phyloP scores from a whole-genome alignment of 345 rosid genomes.

The Brassica napus region Da-Ae NC_063439.1:3304001-3304500 shows the following conservation, averaged over 20 bases:
- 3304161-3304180: conserved; percentile 58
- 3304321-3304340: conserved; percentile 99
- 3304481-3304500: conserved; percentile 6
- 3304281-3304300: conserved; percentile 82
- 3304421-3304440: conserved; percentile 2
- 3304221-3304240: conserved; percentile 86
- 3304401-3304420: neutral
- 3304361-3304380: neutral
- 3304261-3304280: conserved; percentile 89
- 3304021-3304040: conserved; percentile 1
- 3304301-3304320: conserved; percentile 98
- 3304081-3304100: conserved; percentile 8
- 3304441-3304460: neutral
- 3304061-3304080: neutral
- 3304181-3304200: conserved; percentile 79
- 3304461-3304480: neutral
- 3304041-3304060: neutral
- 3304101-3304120: conserved; percentile 9
- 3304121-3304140: conserved; percentile 7
- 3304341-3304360: conserved; percentile 20
- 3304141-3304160: conserved; percentile 1
- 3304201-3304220: conserved; percentile 63
- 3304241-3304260: conserved; percentile 92
- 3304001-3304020: conserved; percentile 13
- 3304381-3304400: neutral